phyloP scores from a whole-genome alignment of 768 basidiomycete species.

The Termitomyces sp. region DNA sequence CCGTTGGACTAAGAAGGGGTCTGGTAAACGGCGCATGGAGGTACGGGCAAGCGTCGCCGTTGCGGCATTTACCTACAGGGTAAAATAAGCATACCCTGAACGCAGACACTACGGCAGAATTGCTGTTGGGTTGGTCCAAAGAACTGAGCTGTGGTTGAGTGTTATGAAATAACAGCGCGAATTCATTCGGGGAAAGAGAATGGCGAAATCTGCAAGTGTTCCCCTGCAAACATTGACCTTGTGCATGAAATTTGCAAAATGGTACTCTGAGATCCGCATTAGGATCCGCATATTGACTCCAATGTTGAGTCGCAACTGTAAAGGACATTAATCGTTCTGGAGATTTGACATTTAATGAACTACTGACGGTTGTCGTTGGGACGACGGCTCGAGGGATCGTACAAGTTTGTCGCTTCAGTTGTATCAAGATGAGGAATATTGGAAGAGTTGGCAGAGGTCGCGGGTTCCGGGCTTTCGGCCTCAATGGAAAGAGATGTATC shows the following conservation, averaged over 20 bases:
- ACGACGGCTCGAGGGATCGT: not conserved
- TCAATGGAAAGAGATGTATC: not conserved
- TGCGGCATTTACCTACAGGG: slow-evolving; percentile 30
- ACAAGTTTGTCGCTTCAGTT: not conserved
- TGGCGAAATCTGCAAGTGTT: slow-evolving; percentile 32
- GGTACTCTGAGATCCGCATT: slow-evolving; percentile 22
- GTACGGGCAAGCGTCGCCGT: slow-evolving; percentile 32
- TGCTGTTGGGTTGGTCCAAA: not conserved
- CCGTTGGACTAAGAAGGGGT: not conserved
- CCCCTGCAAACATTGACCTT: slow-evolving; percentile 26
- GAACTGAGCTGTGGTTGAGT: slow-evolving; percentile 25
- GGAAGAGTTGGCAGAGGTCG: not conserved
- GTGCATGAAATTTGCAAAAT: slow-evolving; percentile 36
- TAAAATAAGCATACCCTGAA: slow-evolving; percentile 27
- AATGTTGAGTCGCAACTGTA: slow-evolving; percentile 24
- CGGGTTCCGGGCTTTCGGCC: not conserved
- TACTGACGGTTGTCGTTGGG: slow-evolving; percentile 5
- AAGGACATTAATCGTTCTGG: slow-evolving; percentile 11
- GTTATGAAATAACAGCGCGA: slow-evolving; percentile 32
- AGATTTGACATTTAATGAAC: not conserved
- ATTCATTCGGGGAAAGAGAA: slow-evolving; percentile 33
- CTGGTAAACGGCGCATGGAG: slow-evolving; percentile 20
- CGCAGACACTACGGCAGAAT: slow-evolving; percentile 3
- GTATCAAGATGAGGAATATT: not conserved
- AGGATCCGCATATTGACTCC: slow-evolving; percentile 40